These are phyloP conservation scores for Carex pumila DNA, from an alignment of 176 grass and related monocot species.

Conservation along the genomic window DNA sequence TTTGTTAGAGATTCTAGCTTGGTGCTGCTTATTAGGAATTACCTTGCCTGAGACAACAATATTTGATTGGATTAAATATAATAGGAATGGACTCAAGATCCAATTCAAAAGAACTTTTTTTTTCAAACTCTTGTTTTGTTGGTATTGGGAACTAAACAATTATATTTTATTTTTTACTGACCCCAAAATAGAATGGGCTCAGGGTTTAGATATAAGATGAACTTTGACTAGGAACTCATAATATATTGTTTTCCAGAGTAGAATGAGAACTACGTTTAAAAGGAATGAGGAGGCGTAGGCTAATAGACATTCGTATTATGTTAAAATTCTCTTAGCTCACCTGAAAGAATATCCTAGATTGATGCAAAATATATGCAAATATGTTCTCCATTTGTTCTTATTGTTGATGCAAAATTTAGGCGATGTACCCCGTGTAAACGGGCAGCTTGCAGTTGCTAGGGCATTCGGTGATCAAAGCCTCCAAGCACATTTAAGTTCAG, in stretches of 20 bases:
- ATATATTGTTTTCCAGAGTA: background rate
- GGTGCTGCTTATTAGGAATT: background rate
- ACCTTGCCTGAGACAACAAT: background rate
- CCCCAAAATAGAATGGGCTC: background rate
- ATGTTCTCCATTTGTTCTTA: constrained; percentile 1
- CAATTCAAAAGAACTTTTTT: background rate
- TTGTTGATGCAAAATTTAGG: constrained; percentile 27
- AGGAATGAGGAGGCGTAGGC: background rate
- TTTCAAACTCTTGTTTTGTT: background rate
- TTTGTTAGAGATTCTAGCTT: background rate
- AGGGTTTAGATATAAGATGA: background rate
- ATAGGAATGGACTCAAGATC: background rate
- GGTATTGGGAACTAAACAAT: background rate
- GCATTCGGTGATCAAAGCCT: constrained; percentile 97
- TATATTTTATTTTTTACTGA: background rate
- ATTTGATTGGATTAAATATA: background rate
- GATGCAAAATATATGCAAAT: background rate
- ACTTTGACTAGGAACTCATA: background rate
- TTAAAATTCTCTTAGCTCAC: background rate
- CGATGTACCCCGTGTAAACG: constrained; percentile 96
- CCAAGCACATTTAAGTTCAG: constrained; percentile 92
- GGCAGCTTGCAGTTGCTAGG: constrained; percentile 97
- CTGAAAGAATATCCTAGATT: background rate
- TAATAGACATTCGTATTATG: background rate
- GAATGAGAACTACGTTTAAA: background rate